Percentiles rank a stretch among this genome's conserved stretches.
Evolutionary conservation across 2,329 filamentous ascomycete genomes (phyloP).

Genomic region (Colletotrichum musae): DNA sequence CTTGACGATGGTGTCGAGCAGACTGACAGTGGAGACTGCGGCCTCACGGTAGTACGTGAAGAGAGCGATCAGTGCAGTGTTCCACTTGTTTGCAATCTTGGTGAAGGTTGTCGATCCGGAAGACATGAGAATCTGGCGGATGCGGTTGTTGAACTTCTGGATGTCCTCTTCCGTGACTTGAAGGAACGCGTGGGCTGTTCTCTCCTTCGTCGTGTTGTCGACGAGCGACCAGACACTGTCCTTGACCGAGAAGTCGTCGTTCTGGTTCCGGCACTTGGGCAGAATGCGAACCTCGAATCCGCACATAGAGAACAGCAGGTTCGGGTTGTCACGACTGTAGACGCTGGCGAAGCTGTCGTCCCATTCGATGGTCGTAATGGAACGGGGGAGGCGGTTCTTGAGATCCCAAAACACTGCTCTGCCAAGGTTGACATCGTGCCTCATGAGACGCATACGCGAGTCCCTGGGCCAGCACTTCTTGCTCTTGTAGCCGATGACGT

Average conservation of each 20-base stretch:
- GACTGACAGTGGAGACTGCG: slow-evolving; percentile 92
- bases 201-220: slow-evolving; percentile 96
- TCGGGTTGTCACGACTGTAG: slow-evolving; percentile 98
- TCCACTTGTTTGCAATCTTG: slow-evolving; percentile 99
- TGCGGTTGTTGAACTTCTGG: slow-evolving; percentile 98
- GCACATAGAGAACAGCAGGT: slow-evolving; percentile 96
- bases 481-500: slow-evolving; percentile 98
- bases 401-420: slow-evolving; percentile 99
- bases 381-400: slow-evolving; percentile 95
- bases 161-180: slow-evolving; percentile 99
- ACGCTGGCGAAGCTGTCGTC: slow-evolving; percentile 98
- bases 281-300: slow-evolving; percentile 97
- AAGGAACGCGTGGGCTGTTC: slow-evolving; percentile 96
- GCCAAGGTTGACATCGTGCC: slow-evolving; percentile 97
- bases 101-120: slow-evolving; percentile 99
- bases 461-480: slow-evolving; percentile 99
- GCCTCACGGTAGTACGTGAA: slow-evolving; percentile 99
- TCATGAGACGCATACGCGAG: slow-evolving; percentile 97
- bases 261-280: slow-evolving; percentile 94
- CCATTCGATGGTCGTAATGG: slow-evolving; percentile 98
- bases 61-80: slow-evolving; percentile 94
- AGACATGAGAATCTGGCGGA: slow-evolving; percentile 98
- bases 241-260: slow-evolving; percentile 97
- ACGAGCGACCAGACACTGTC: slow-evolving; percentile 99
- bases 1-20: slow-evolving; percentile 98